phyloP scores from a whole-genome alignment of 352 stramenopile species.

The Phytophthora pistaciae region DNA sequence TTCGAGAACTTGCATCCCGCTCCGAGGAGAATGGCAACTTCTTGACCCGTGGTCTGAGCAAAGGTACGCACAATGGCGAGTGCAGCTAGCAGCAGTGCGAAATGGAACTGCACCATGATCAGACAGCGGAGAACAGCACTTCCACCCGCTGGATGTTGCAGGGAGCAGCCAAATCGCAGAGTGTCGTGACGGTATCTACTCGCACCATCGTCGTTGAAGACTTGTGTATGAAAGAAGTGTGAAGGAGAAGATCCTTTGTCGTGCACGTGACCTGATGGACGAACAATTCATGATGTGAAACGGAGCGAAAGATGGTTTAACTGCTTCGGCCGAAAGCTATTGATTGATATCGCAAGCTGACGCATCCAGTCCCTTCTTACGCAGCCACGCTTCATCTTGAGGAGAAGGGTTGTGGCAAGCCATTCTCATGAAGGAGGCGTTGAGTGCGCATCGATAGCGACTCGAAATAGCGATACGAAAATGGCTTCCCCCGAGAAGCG shows the following conservation, averaged over 20 bases:
- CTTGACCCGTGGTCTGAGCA: constrained; percentile 24
- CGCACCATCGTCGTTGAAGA: background rate
- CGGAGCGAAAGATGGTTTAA: background rate
- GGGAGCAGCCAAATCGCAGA: constrained; percentile 33
- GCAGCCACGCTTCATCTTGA: too few relatives aligned
- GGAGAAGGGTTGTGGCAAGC: too few relatives aligned
- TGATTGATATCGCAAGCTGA: background rate
- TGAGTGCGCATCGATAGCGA: background rate
- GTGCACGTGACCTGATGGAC: background rate
- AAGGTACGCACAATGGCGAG: constrained; percentile 6
- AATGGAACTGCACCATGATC: constrained; percentile 24
- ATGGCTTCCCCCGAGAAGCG: background rate
- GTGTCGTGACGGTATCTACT: constrained; percentile 27
- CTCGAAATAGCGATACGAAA: constrained; percentile 17
- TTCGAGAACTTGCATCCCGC: constrained; percentile 65
- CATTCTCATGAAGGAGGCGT: too few relatives aligned
- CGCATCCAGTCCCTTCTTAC: too few relatives aligned
- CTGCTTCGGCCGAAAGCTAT: background rate
- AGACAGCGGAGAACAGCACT: background rate
- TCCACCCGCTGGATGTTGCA: constrained; percentile 1
- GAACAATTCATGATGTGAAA: background rate
- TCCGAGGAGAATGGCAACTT: constrained; percentile 45
- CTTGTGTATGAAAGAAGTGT: background rate
- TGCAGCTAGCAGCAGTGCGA: constrained; percentile 17
- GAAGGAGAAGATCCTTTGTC: constrained; percentile 12